phyloP scores from a whole-genome alignment of 2,329 filamentous ascomycete genomes.

The Pestalotiopsis sp. region DNA sequence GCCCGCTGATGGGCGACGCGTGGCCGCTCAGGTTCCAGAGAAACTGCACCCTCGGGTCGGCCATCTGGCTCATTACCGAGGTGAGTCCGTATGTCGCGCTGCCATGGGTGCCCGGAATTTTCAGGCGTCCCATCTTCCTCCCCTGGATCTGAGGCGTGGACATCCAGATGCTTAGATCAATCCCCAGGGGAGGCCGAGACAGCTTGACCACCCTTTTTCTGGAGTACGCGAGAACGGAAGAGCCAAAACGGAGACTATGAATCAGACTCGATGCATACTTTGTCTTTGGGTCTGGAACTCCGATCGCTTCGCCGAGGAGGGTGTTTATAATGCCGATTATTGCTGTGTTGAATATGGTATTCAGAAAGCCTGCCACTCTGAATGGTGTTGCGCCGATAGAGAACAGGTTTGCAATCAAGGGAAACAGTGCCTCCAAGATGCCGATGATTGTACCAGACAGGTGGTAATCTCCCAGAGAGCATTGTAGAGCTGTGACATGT shows the following conservation, averaged over 20 bases:
- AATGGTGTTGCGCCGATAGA: background rate
- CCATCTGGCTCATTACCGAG: background rate
- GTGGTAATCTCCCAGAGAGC: background rate
- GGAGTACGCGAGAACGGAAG: background rate
- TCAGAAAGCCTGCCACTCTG: background rate
- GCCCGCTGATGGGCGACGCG: background rate
- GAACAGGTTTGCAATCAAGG: background rate
- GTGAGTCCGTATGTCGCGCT: background rate
- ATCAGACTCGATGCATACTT: background rate
- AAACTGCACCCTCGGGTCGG: background rate
- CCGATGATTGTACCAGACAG: background rate
- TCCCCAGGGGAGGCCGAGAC: background rate
- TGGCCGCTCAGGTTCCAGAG: background rate
- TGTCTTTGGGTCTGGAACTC: background rate
- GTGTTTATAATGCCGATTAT: background rate
- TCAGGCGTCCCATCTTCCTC: background rate
- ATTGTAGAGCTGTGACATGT: background rate
- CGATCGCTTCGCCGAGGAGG: background rate
- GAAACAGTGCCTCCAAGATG: background rate
- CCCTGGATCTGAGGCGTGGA: background rate
- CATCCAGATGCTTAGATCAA: background rate
- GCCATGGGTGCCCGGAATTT: background rate
- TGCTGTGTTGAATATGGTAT: background rate
- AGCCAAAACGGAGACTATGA: background rate
- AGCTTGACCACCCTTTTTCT: background rate